Percentiles rank a stretch among this genome's conserved stretches.
phyloP scores from a whole-genome alignment of 1,284 basidiomycete species.

The Taiwanofungus camphoratus region DNA sequence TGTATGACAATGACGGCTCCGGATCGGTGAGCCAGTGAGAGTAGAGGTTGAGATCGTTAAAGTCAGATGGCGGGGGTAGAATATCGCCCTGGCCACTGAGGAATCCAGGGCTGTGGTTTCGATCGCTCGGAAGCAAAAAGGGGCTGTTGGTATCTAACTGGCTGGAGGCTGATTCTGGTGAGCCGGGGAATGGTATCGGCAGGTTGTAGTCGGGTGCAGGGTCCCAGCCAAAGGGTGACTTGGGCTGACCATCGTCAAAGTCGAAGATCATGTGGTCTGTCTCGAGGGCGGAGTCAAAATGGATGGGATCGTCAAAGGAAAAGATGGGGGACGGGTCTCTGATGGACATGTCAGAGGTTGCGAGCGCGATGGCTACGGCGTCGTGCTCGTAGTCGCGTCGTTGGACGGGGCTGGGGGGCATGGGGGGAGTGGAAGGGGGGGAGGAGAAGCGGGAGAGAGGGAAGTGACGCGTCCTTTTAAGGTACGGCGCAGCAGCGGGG shows the following conservation, averaged over 20 bases:
- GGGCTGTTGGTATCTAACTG: slow-evolving; percentile 19
- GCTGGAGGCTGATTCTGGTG: slow-evolving; percentile 31
- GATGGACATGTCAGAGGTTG: slow-evolving; percentile 32
- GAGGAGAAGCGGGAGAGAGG: slow-evolving; percentile 16
- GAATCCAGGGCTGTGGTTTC: slow-evolving; percentile 19
- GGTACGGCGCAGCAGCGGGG: slow-evolving; percentile 16
- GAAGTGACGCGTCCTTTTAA: slow-evolving; percentile 22
- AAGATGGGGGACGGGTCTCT: slow-evolving; percentile 38
- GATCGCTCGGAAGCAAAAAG: slow-evolving; percentile 17
- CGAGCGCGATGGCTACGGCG: slow-evolving; percentile 25
- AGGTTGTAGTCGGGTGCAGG: slow-evolving; percentile 20
- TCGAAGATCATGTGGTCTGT: slow-evolving; percentile 61
- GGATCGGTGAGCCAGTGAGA: slow-evolving; percentile 56
- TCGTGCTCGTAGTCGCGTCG: slow-evolving; percentile 25
- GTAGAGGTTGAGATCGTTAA: slow-evolving; percentile 37
- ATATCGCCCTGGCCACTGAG: slow-evolving; percentile 26
- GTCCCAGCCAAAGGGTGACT: slow-evolving; percentile 39
- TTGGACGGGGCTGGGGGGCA: slow-evolving; percentile 27
- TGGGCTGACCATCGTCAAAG: slow-evolving; percentile 47
- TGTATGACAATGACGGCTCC: slow-evolving; percentile 39
- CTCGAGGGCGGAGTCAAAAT: slow-evolving; percentile 29
- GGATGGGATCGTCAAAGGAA: slow-evolving; percentile 41
- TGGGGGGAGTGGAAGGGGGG: slow-evolving; percentile 21
- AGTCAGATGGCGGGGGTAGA: slow-evolving; percentile 31
- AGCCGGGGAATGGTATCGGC: slow-evolving; percentile 26